Percentiles rank a stretch among this genome's conserved stretches.
These are phyloP conservation scores for Diaporthe sp. DNA, from an alignment of 2,329 filamentous ascomycete species.

Conservation along the genomic window DNA sequence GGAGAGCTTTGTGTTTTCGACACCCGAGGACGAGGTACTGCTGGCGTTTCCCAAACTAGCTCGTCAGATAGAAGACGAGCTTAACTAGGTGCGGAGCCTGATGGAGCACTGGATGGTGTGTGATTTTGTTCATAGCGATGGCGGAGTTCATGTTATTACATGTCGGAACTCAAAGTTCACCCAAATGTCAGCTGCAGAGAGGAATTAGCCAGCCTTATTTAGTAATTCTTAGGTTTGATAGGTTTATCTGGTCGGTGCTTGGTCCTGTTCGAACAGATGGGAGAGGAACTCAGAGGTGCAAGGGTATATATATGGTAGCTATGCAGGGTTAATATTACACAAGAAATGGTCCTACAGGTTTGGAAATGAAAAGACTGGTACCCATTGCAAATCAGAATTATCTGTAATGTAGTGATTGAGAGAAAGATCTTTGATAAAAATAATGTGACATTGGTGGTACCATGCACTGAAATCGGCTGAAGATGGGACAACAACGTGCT, in stretches of 20 bases:
- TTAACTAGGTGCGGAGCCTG: neutral
- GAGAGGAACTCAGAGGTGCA: neutral
- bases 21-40: slow-evolving; percentile 16
- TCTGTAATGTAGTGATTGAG: neutral
- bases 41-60: slow-evolving; percentile 10
- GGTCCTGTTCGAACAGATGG: neutral
- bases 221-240: neutral
- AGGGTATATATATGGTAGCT: neutral
- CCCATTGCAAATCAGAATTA: no score
- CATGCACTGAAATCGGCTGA: neutral
- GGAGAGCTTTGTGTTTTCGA: slow-evolving; percentile 2
- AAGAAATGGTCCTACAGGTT: neutral
- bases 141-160: neutral
- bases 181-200: no score
- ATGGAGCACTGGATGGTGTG: neutral
- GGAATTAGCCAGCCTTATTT: neutral
- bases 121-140: neutral
- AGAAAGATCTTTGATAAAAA: neutral
- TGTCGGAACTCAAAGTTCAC: neutral
- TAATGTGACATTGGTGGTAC: neutral
- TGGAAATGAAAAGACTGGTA: neutral
- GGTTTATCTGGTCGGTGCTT: neutral
- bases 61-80: neutral
- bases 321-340: neutral
- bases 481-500: neutral